A percentile compares a stretch with the other conserved stretches of the same genome.
Evolutionary conservation across 2,329 filamentous ascomycete species (phyloP).

Genomic region (Emericellopsis atlantica): DNA sequence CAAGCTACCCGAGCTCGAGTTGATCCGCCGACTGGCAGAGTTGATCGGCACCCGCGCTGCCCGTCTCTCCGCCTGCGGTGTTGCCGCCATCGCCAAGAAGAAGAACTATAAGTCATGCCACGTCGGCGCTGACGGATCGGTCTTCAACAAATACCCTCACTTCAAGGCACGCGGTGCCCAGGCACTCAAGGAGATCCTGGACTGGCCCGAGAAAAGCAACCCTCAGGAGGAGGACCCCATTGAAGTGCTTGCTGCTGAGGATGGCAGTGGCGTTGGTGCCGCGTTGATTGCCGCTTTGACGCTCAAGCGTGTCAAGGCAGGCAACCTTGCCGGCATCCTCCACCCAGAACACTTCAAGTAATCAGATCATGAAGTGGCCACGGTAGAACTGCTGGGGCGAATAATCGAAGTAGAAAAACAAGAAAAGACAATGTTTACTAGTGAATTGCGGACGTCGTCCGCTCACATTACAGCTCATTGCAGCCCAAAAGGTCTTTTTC

Average conservation of each 20-base stretch:
- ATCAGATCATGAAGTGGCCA: too few relatives aligned
- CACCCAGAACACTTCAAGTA: conserved; percentile 49
- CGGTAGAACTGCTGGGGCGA: too few relatives aligned
- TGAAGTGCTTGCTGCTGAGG: conserved; percentile 80
- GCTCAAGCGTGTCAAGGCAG: conserved; percentile 49
- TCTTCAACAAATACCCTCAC: conserved; percentile 98
- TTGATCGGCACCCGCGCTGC: conserved; percentile 91
- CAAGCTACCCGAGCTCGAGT: conserved; percentile 70
- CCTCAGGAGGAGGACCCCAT: conserved; percentile 73
- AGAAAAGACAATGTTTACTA: not conserved
- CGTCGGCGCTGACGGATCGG: conserved; percentile 90
- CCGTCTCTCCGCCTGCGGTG: conserved; percentile 84
- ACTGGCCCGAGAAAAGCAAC: conserved; percentile 65
- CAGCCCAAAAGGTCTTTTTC: too few relatives aligned
- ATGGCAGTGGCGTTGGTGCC: conserved; percentile 93
- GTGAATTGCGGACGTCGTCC: too few relatives aligned
- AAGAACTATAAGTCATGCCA: conserved; percentile 81
- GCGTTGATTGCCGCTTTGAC: conserved; percentile 77
- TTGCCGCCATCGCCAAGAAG: conserved; percentile 94
- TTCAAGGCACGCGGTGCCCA: conserved; percentile 88
- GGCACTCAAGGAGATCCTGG: conserved; percentile 87
- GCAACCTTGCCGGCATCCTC: conserved; percentile 51
- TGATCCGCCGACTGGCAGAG: conserved; percentile 80
- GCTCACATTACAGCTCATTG: too few relatives aligned
- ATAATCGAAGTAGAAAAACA: not conserved